A percentile compares a stretch with the other conserved stretches of the same genome.
These are phyloP conservation scores for Erigeron canadensis DNA, from an alignment of 129 eudicot species.

Conservation along the genomic window DNA sequence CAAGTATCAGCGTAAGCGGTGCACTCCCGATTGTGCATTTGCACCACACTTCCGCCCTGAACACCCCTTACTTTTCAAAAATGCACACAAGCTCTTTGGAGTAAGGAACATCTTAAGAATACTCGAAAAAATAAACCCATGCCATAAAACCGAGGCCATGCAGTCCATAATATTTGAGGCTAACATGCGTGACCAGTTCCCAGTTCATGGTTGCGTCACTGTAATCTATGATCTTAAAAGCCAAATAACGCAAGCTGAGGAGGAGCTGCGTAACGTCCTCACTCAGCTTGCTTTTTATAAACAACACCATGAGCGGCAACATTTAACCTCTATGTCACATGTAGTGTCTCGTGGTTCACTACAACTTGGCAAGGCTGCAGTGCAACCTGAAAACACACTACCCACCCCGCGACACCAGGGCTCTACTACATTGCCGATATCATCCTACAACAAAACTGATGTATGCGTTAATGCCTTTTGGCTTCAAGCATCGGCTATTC, in stretches of 20 bases:
- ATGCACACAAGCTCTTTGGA: conserved; percentile 73
- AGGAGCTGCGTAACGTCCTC: conserved; percentile 48
- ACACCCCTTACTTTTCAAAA: conserved; percentile 59
- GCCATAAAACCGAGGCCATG: conserved; percentile 56
- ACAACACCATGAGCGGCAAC: conserved; percentile 34
- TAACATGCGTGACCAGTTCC: conserved; percentile 56
- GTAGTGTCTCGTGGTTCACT: conserved; percentile 37
- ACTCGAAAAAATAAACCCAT: conserved; percentile 49
- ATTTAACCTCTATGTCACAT: conserved; percentile 22
- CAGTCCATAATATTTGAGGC: conserved; percentile 71
- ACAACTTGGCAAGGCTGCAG: conserved; percentile 17
- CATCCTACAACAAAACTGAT: conserved; percentile 32
- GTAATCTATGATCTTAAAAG: conserved; percentile 37
- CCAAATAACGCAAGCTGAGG: conserved; percentile 45
- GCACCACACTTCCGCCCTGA: conserved; percentile 87
- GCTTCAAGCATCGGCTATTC: conserved; percentile 29
- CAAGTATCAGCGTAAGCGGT: conserved; percentile 72
- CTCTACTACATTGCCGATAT: conserved; percentile 29
- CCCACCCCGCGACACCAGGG: conserved; percentile 33
- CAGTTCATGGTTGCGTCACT: conserved; percentile 64
- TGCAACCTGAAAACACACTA: conserved; percentile 18
- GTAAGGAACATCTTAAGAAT: conserved; percentile 66
- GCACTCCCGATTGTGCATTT: conserved; percentile 64
- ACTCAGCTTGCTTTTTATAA: conserved; percentile 40
- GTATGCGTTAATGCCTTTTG: conserved; percentile 35